A percentile compares a stretch with the other conserved stretches of the same genome.
Evolutionary conservation across 2,329 filamentous ascomycete genomes (phyloP).

Genomic region (Ophiostoma ips): DNA sequence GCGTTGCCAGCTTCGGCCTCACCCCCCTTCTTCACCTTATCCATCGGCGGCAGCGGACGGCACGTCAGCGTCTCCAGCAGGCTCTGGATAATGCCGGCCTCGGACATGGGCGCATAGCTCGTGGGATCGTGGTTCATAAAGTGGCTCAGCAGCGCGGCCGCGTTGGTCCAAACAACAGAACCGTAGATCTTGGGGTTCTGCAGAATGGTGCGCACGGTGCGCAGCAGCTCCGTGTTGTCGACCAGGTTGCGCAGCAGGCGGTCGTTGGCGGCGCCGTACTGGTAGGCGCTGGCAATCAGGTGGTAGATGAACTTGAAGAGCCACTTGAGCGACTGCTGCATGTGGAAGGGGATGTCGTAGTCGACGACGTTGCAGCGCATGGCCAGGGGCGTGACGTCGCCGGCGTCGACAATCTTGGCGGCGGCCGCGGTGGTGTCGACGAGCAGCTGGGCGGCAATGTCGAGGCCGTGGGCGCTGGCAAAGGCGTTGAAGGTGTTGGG

Average conservation of each 20-base stretch:
- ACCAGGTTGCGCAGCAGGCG: slow-evolving; percentile 83
- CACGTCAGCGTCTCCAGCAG: slow-evolving; percentile 71
- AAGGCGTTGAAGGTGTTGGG: slow-evolving; percentile 74
- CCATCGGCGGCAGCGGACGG: slow-evolving; percentile 24
- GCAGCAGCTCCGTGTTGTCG: slow-evolving; percentile 75
- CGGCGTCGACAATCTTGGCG: slow-evolving; percentile 48
- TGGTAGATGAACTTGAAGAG: slow-evolving; percentile 93
- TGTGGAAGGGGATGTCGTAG: slow-evolving; percentile 83
- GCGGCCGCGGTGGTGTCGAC: slow-evolving; percentile 63
- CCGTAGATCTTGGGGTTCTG: slow-evolving; percentile 69
- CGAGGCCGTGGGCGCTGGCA: slow-evolving; percentile 69
- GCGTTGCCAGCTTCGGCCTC: not conserved
- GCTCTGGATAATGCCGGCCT: slow-evolving; percentile 78
- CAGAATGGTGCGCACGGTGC: slow-evolving; percentile 67
- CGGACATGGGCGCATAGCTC: slow-evolving; percentile 88
- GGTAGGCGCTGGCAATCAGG: slow-evolving; percentile 68
- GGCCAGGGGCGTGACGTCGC: slow-evolving; percentile 55
- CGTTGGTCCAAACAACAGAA: slow-evolving; percentile 89
- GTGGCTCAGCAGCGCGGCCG: slow-evolving; percentile 79
- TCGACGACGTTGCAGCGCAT: slow-evolving; percentile 72
- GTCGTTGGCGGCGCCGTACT: slow-evolving; percentile 57
- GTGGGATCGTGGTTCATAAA: slow-evolving; percentile 99
- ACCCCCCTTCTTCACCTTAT: not conserved
- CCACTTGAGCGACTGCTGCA: slow-evolving; percentile 87
- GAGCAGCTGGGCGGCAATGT: slow-evolving; percentile 78